phyloP scores from a whole-genome alignment of 176 grass and related monocot species.

The Pharus latifolius region DNA sequence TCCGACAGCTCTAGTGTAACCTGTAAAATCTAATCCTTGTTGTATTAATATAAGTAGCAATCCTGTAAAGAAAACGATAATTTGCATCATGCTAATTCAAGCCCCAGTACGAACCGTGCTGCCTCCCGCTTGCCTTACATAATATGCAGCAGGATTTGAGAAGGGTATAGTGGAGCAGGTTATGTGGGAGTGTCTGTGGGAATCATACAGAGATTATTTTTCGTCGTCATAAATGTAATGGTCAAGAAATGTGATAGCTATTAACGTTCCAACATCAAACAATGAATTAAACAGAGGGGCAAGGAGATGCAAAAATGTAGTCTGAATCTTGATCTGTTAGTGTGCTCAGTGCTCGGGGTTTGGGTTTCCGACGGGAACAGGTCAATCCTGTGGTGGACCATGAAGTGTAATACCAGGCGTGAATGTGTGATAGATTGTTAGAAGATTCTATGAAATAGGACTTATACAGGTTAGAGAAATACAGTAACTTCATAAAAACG shows the following conservation, averaged over 20 bases:
- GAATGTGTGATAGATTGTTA: no score
- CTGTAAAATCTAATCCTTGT: conserved; percentile 46
- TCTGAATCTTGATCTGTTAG: not conserved
- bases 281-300: not conserved
- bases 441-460: no score
- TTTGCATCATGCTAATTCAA: conserved; percentile 20
- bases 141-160: conserved; percentile 12
- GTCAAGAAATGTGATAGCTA: not conserved
- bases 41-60: conserved; percentile 52
- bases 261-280: not conserved
- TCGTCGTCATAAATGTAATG: not conserved
- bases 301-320: not conserved
- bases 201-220: not conserved
- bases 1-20: conserved; percentile 37
- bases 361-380: no score
- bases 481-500: no score
- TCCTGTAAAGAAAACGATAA: conserved; percentile 41
- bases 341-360: no score
- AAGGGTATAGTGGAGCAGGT: not conserved
- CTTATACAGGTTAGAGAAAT: no score
- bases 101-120: not conserved
- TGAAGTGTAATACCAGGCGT: no score
- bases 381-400: no score
- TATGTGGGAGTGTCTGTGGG: not conserved
- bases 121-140: not conserved